Base-by-base conservation (phyloP, 208 protist species). In the Trypanosoma lewisi region DNA sequence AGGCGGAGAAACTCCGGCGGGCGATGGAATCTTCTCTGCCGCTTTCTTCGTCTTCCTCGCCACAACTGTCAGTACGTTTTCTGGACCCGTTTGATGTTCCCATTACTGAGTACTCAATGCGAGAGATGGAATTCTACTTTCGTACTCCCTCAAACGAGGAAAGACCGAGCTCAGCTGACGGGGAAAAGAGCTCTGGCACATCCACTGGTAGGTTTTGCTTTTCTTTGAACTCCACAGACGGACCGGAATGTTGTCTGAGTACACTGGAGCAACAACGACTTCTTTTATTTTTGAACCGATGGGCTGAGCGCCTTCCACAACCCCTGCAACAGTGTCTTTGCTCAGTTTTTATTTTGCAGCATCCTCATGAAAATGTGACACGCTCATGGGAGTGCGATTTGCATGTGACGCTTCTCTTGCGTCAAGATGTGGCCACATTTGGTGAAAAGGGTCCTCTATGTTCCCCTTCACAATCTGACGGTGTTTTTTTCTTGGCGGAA, bases 241-340 rank as follows among this genome's bases (percentile, higher is more conserved):
- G 50, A 34, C 62, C 61, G 56, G 66, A 47, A 16, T 91, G 86
- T 63, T 47, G 77, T 44, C 75, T 92, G 27, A 71, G 70, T 34
- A 90, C 89, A 30, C 67, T 92, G 27, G 85, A 95, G 78, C 86
- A 93, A 64, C 75, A 88, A 56, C 78, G 86, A 6, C 77, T 95
- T 30, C 63, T 78, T 30, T 12, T 44, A 8, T 48, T 65, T 12
- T 68, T 95, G 16, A 78, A 71, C 31, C 70, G 64, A 2, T 95
- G 89, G 86, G 78, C 79, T 0, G 56, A 70, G 0, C 53, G 64
- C 8, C 76, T 93, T 16, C 73, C 85, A 12, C 54, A 53, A 8
- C 66, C 72, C 2, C 63, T 75, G 37, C 85, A 78, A n/a, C 2
- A 42, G 17, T 66, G 56, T 41, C 65, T 95, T 51, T 51, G 61